These are phyloP conservation scores for Licmophora abbreviata DNA, from an alignment of 108 stramenopile species.

Conservation along the genomic window DNA sequence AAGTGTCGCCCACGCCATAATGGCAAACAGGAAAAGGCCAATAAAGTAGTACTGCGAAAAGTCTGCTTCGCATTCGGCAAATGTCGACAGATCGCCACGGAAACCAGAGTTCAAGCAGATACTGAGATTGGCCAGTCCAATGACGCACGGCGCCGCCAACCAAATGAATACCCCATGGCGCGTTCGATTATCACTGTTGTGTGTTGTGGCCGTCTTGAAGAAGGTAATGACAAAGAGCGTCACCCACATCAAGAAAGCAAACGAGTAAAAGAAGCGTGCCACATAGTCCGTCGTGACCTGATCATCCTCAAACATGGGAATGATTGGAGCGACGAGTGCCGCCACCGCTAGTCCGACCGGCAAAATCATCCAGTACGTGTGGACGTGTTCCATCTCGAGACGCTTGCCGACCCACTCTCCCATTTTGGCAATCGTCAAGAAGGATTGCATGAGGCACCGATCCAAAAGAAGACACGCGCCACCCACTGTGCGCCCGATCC, in stretches of 20 bases:
- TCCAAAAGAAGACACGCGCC: constrained; percentile 21
- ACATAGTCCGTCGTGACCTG: constrained; percentile 7
- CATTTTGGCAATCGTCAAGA: constrained; percentile 13
- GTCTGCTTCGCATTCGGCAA: background rate
- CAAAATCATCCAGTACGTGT: constrained; percentile 17
- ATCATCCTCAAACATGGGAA: constrained; percentile 12
- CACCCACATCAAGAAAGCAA: constrained; percentile 23
- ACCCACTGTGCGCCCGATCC: background rate
- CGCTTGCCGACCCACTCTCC: constrained; percentile 26
- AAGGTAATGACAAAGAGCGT: constrained; percentile 18
- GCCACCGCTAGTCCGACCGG: constrained; percentile 15
- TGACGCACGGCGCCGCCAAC: constrained; percentile 23
- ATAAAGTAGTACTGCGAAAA: constrained; percentile 14
- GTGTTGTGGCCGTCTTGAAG: constrained; percentile 19
- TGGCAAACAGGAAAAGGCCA: constrained; percentile 16
- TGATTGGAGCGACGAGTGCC: constrained; percentile 8
- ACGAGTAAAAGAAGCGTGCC: constrained; percentile 18
- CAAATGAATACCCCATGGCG: constrained; percentile 26
- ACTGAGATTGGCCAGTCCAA: constrained; percentile 16
- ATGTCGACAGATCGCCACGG: background rate
- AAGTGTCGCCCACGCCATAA: constrained; percentile 8
- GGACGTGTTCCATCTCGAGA: constrained; percentile 21
- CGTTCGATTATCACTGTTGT: constrained; percentile 23
- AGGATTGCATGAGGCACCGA: constrained; percentile 14
- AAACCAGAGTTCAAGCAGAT: constrained; percentile 8